phyloP scores from a whole-genome alignment of 2,329 filamentous ascomycete genomes.

The Nothopassalora personata region DNA sequence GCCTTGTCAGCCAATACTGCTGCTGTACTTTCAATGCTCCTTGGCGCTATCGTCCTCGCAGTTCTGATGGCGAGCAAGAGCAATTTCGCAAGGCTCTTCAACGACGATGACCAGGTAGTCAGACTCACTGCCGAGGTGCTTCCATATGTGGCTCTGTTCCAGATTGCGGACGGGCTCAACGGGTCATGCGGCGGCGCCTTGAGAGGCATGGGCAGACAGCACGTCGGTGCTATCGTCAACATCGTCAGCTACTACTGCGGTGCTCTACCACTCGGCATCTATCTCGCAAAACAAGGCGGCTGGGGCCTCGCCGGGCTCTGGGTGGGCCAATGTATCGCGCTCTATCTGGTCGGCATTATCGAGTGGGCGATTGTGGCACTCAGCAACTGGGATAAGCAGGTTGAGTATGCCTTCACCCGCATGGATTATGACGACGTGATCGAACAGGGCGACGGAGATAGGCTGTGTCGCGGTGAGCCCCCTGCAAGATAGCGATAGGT shows the following conservation, averaged over 20 bases:
- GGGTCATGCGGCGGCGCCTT: conserved; percentile 77
- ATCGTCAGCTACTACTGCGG: conserved; percentile 78
- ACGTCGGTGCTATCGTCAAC: conserved; percentile 78
- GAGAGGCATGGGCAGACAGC: conserved; percentile 79
- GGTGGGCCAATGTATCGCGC: conserved; percentile 59
- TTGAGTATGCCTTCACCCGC: conserved; percentile 63
- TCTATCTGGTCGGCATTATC: conserved; percentile 71
- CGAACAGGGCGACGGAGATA: conserved; percentile 30
- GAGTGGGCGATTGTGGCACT: conserved; percentile 76
- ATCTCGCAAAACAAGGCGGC: conserved; percentile 70
- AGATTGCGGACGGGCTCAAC: conserved; percentile 83
- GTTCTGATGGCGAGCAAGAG: conserved; percentile 66
- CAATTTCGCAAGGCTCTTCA: conserved; percentile 74
- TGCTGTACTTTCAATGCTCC: conserved; percentile 64
- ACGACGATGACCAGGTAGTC: conserved; percentile 68
- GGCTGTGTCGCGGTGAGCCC: neutral
- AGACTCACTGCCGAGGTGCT: conserved; percentile 69
- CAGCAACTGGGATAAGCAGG: conserved; percentile 72
- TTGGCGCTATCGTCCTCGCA: conserved; percentile 62
- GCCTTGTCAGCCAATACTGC: conserved; percentile 68
- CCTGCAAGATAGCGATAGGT: conserved; percentile 7
- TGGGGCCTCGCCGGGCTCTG: conserved; percentile 78
- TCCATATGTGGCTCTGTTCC: conserved; percentile 82
- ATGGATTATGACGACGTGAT: conserved; percentile 53
- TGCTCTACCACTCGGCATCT: conserved; percentile 75